Conservation (phyloP, 2,329 filamentous ascomycete genomes). For the Arthroderma sp. region DNA sequence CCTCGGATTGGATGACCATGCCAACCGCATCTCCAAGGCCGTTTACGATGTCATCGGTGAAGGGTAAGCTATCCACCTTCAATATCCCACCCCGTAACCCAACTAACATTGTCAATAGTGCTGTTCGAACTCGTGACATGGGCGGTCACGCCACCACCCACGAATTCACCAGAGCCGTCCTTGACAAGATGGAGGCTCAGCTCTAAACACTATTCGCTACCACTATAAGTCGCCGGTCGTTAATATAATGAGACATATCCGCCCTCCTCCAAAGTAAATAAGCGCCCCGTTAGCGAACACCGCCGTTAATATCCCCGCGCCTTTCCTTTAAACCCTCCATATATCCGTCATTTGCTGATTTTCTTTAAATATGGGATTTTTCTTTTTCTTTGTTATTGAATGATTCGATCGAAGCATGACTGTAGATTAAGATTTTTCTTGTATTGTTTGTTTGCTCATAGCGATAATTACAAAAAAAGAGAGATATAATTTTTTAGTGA, state of each 20-base stretch:
- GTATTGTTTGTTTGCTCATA: slow-evolving; percentile 2
- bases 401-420: neutral
- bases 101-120: neutral
- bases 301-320: neutral
- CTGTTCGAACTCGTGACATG: slow-evolving; percentile 83
- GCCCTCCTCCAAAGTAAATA: neutral
- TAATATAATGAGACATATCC: neutral
- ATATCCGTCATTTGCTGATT: neutral
- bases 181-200: slow-evolving; percentile 80
- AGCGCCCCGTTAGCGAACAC: neutral
- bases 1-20: slow-evolving; percentile 93
- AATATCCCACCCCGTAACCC: neutral
- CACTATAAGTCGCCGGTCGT: slow-evolving; percentile 1
- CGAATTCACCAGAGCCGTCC: slow-evolving; percentile 87
- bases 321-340: neutral
- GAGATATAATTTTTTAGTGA: neutral
- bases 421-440: slow-evolving; percentile 4
- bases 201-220: slow-evolving; percentile 37
- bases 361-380: neutral
- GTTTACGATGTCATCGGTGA: slow-evolving; percentile 74
- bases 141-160: slow-evolving; percentile 79
- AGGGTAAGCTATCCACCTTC: slow-evolving; percentile 60
- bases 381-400: neutral
- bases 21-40: slow-evolving; percentile 86
- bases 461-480: slow-evolving; percentile 2